Percentiles rank a stretch among this genome's conserved stretches.
These are phyloP conservation scores for Cercospora zeina DNA, from an alignment of 2,329 filamentous ascomycete species.

Conservation along the genomic window DNA sequence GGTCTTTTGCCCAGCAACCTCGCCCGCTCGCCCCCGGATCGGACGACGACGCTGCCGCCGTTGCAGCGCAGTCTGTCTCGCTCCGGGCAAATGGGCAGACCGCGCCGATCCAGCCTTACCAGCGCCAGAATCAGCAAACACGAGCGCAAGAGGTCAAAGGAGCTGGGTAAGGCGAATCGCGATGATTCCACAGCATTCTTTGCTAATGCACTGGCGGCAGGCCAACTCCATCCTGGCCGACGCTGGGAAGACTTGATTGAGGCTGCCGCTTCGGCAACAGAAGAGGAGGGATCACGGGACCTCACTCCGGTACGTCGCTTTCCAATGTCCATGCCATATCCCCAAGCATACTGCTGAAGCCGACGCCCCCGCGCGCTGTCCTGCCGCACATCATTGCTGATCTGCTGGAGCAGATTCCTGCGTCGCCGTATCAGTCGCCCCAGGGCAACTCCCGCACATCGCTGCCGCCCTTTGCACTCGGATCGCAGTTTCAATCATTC, in stretches of 20 bases:
- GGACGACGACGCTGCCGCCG: slow-evolving; percentile 84
- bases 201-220: slow-evolving; percentile 79
- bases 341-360: slow-evolving; percentile 10
- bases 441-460: slow-evolving; percentile 58
- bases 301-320: slow-evolving; percentile 73
- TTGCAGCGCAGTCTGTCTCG: slow-evolving; percentile 66
- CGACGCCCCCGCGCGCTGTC: neutral
- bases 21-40: slow-evolving; percentile 76
- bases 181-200: slow-evolving; percentile 77
- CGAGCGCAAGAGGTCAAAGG: slow-evolving; percentile 76
- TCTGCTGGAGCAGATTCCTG: slow-evolving; percentile 43
- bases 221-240: slow-evolving; percentile 68
- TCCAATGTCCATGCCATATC: slow-evolving; percentile 15
- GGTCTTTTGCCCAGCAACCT: slow-evolving; percentile 82
- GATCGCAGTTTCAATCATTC: slow-evolving; percentile 63
- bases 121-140: slow-evolving; percentile 76
- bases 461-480: slow-evolving; percentile 58
- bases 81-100: slow-evolving; percentile 62
- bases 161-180: slow-evolving; percentile 70
- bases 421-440: slow-evolving; percentile 55
- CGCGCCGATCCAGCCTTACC: slow-evolving; percentile 82
- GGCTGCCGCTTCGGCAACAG: slow-evolving; percentile 86
- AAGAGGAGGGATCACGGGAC: slow-evolving; percentile 80
- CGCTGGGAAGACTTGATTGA: slow-evolving; percentile 97
- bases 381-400: slow-evolving; percentile 15